Conservation (phyloP, 148 eudicot species). For the Oxyria digyna region DNA sequence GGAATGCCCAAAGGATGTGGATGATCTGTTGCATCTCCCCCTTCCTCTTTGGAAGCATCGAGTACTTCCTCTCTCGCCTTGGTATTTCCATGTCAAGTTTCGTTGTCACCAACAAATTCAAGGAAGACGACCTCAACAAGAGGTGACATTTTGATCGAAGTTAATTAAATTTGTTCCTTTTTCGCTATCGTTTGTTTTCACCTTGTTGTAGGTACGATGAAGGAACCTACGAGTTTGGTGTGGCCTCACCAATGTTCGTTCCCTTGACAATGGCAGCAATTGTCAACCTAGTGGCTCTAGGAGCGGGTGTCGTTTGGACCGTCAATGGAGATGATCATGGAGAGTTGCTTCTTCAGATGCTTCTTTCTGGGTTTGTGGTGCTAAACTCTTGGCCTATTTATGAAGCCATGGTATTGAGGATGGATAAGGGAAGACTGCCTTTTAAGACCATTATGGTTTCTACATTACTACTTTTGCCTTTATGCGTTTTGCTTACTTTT, state of each 20-base stretch:
- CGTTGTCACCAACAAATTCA: constrained; percentile 38
- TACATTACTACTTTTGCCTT: constrained; percentile 15
- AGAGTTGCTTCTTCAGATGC: constrained; percentile 28
- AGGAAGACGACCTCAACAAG: constrained; percentile 30
- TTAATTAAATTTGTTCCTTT: too few species aligned
- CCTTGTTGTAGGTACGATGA: constrained; percentile 23
- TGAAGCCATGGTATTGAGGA: constrained; percentile 49
- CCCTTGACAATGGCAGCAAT: constrained; percentile 35
- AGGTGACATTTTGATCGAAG: neutral
- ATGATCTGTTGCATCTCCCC: constrained; percentile 30
- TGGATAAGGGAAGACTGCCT: constrained; percentile 62
- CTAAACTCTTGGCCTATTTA: constrained; percentile 53
- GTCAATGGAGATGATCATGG: constrained; percentile 9
- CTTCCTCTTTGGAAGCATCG: constrained; percentile 23
- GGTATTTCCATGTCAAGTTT: constrained; percentile 31
- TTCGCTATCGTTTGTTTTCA: neutral
- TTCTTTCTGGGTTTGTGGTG: constrained; percentile 47
- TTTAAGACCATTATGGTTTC: constrained; percentile 32
- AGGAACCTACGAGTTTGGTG: constrained; percentile 50
- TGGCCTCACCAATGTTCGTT: constrained; percentile 42
- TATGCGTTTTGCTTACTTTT: constrained; percentile 9
- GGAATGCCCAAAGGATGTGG: constrained; percentile 65
- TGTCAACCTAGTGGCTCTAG: constrained; percentile 32
- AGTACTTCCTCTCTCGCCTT: constrained; percentile 21
- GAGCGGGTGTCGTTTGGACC: constrained; percentile 15